Conservation (phyloP, 441 rosid genomes). For the Rhodomyrtus psidioides region DNA sequence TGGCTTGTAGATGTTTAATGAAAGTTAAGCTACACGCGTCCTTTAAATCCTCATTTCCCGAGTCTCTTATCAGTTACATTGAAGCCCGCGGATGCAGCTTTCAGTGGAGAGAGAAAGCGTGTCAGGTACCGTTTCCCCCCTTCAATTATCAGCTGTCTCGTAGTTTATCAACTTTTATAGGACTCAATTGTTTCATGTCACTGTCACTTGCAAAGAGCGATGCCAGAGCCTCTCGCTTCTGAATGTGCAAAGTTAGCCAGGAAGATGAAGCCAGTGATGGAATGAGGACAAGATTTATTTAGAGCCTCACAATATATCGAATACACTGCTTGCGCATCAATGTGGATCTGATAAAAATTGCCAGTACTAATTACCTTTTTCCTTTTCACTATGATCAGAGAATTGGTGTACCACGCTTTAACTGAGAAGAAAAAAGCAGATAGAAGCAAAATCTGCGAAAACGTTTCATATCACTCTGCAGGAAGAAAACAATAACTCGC, state of each 20-base stretch:
- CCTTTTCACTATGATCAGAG: not conserved
- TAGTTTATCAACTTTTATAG: not conserved
- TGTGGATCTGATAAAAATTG: not conserved
- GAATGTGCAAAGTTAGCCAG: not conserved
- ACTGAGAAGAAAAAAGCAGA: not conserved
- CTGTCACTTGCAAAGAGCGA: not conserved
- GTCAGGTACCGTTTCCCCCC: conserved; percentile 4
- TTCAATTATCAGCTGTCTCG: not conserved
- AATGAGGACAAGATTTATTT: not conserved
- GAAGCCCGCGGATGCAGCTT: conserved; percentile 19
- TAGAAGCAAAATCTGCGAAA: not conserved
- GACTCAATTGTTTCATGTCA: not conserved
- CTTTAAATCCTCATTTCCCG: conserved; percentile 10
- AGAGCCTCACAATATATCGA: not conserved
- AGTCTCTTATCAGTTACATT: conserved; percentile 10
- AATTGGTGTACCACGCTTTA: not conserved
- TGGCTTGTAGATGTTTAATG: conserved; percentile 14
- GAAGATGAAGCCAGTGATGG: not conserved
- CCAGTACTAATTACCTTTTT: not conserved
- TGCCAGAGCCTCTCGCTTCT: not conserved
- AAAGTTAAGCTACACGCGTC: conserved; percentile 22
- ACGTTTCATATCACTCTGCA: not conserved
- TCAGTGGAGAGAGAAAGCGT: conserved; percentile 21
- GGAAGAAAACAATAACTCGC: not conserved
- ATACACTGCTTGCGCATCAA: not conserved